Base-by-base conservation (phyloP, 2,329 filamentous ascomycete species). In the Fusarium pilosicola region DNA sequence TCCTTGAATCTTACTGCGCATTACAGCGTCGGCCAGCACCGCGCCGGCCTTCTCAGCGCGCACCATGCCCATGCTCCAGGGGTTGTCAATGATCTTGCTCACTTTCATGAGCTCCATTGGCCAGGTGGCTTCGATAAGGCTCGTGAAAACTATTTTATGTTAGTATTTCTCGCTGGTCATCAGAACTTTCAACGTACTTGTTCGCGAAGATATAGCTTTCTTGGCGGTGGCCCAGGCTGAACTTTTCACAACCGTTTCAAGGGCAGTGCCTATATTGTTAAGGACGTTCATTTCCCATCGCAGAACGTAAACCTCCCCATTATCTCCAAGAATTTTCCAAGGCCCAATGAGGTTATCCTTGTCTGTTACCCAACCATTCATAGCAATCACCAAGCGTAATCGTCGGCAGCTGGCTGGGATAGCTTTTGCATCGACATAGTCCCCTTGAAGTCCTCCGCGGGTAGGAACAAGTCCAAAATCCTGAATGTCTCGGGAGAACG, bases 401-500 rank as follows among this genome's bases (percentile, higher is more conserved):
- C 93, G 88, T 67, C 92, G 89, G 73, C 91, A 86, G 36, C 89
- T 85, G 9, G 90, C 80, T 62, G 86, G 80, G 70, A 90, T 79
- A 67, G 87, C 83, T 65, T 85, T 86, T 18, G 86, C 84, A 65
- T 91, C 87, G 36, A 84, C 80, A 49, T 85, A 81, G 42, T 87
- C 84, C 36, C 72, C 74, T 13, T 68, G 65, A 15, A 65, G 55
- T 15, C 84, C 79, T 20, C 88, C 88, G 59, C 90, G 89, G 22
- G 97, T 85, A 1, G 94, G 93, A 17, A 97, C 83, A 77, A 98
- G 94, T 1, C 90, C 94, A 81, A 98, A 97, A 79, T 98, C 95
- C 76, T 94, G 91, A 22, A 98, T 92, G 73, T 97, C 94, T 75
- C 91, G 91, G 17, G 93, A 89, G 80, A 97, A 97, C n/a, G 92